phyloP scores from a whole-genome alignment of 495 filamentous ascomycete genomes.

The Tuber melanosporum region DNA sequence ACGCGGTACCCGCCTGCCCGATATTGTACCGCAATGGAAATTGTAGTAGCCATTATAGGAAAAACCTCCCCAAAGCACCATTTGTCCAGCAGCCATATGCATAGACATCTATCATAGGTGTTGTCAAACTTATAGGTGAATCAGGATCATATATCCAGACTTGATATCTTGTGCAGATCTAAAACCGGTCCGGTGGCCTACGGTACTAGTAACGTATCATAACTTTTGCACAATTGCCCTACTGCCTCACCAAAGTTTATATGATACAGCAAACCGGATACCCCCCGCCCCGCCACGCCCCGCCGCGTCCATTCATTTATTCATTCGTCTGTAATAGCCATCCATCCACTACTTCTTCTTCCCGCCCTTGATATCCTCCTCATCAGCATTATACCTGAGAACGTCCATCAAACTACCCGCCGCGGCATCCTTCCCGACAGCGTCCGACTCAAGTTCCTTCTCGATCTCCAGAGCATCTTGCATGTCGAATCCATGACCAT shows the following conservation, averaged over 20 bases:
- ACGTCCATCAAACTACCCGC: slow-evolving; percentile 39
- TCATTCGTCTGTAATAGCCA: slow-evolving; percentile 8
- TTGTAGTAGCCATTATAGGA: background rate
- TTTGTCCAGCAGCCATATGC: background rate
- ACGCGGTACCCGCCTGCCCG: background rate
- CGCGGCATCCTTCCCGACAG: slow-evolving; percentile 30
- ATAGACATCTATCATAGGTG: background rate
- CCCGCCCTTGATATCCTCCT: slow-evolving; percentile 18
- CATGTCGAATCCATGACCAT: slow-evolving; percentile 76
- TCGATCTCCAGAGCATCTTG: slow-evolving; percentile 22
- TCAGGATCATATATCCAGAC: background rate
- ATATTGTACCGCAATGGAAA: background rate
- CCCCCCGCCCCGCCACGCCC: no score
- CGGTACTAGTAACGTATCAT: background rate
- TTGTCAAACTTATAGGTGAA: background rate
- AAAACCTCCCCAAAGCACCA: background rate
- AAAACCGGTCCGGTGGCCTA: background rate
- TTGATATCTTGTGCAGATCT: background rate
- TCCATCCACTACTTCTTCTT: slow-evolving; percentile 36
- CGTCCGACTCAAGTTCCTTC: slow-evolving; percentile 42
- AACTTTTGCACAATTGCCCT: background rate
- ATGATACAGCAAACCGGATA: background rate
- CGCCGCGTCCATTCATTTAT: background rate
- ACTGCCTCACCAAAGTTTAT: background rate
- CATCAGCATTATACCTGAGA: slow-evolving; percentile 32